A percentile compares a stretch with the other conserved stretches of the same genome.
Evolutionary conservation across 495 filamentous ascomycete species (phyloP).

Genomic region (Thozetella sp.): DNA sequence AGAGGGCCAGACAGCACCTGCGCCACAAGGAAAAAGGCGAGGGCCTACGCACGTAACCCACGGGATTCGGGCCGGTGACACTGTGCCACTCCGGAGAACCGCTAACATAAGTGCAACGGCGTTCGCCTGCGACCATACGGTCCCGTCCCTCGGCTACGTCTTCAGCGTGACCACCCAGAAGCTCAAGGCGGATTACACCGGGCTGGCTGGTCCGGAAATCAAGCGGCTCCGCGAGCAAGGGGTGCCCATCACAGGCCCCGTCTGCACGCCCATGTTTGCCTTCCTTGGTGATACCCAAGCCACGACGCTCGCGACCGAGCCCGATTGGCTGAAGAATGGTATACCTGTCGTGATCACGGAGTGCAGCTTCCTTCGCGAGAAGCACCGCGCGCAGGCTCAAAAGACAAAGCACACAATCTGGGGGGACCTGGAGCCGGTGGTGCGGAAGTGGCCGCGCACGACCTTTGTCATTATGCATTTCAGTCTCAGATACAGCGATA

Average conservation of each 20-base stretch:
- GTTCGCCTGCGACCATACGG: constrained; percentile 33
- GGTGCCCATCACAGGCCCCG: constrained; percentile 20
- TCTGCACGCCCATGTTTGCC: constrained; percentile 30
- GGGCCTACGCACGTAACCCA: constrained; percentile 24
- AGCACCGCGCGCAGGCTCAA: constrained; percentile 29
- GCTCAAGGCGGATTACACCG: constrained; percentile 21
- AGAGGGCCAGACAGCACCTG: not conserved
- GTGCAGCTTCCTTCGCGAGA: constrained; percentile 34
- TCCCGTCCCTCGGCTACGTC: constrained; percentile 39
- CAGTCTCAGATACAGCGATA: constrained; percentile 32
- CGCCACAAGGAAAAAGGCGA: not conserved
- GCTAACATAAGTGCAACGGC: constrained; percentile 25
- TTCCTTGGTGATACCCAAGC: constrained; percentile 38
- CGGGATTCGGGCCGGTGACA: constrained; percentile 14
- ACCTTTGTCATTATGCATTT: constrained; percentile 40
- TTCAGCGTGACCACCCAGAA: constrained; percentile 25
- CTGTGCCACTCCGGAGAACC: constrained; percentile 18
- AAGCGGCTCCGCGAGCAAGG: constrained; percentile 17
- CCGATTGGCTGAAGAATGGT: constrained; percentile 18
- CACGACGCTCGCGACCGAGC: constrained; percentile 16
- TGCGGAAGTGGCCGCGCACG: constrained; percentile 25
- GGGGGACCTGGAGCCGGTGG: constrained; percentile 29
- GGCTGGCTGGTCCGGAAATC: constrained; percentile 17
- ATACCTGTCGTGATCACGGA: constrained; percentile 37
- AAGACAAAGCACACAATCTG: constrained; percentile 37